Conservation (phyloP, 2,329 filamentous ascomycete genomes). For the Lachnellula cervina region DNA sequence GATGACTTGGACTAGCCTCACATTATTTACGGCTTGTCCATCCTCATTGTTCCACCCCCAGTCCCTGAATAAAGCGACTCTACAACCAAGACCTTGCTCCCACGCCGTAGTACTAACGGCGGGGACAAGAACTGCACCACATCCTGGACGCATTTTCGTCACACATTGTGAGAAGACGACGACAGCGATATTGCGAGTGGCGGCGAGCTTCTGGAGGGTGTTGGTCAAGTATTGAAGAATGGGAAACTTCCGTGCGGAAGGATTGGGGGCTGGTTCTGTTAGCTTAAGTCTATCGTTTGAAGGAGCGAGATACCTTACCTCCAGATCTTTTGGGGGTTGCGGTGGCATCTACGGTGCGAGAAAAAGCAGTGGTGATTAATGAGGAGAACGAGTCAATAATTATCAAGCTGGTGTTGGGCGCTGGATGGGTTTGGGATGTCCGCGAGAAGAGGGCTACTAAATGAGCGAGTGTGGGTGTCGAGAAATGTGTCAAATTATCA, state of each 20-base stretch:
- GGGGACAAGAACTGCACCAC: slow-evolving; percentile 65
- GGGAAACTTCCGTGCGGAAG: slow-evolving; percentile 34
- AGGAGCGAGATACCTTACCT: slow-evolving; percentile 14
- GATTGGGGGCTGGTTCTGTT: slow-evolving; percentile 16
- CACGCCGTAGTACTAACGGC: slow-evolving; percentile 71
- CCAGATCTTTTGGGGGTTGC: slow-evolving; percentile 19
- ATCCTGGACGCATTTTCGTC: slow-evolving; percentile 68
- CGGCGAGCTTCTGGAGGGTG: slow-evolving; percentile 70
- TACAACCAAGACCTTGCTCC: slow-evolving; percentile 71
- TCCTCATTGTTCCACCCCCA: slow-evolving; percentile 50
- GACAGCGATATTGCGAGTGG: slow-evolving; percentile 66
- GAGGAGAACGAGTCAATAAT: slow-evolving; percentile 75
- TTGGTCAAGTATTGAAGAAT: slow-evolving; percentile 59
- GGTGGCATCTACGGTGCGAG: slow-evolving; percentile 47
- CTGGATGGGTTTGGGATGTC: slow-evolving; percentile 59
- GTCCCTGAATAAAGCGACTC: slow-evolving; percentile 76
- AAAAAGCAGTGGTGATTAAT: slow-evolving; percentile 72
- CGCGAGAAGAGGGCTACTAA: slow-evolving; percentile 68
- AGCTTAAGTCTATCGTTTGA: neutral
- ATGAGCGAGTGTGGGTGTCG: slow-evolving; percentile 54
- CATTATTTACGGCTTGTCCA: slow-evolving; percentile 45
- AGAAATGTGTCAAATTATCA: slow-evolving; percentile 60
- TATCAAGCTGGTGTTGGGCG: slow-evolving; percentile 59
- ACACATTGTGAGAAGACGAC: slow-evolving; percentile 75
- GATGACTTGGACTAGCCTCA: slow-evolving; percentile 59